phyloP scores from a whole-genome alignment of 1,139 yeast species.

The Kurtzmaniella quercitrusa region DNA sequence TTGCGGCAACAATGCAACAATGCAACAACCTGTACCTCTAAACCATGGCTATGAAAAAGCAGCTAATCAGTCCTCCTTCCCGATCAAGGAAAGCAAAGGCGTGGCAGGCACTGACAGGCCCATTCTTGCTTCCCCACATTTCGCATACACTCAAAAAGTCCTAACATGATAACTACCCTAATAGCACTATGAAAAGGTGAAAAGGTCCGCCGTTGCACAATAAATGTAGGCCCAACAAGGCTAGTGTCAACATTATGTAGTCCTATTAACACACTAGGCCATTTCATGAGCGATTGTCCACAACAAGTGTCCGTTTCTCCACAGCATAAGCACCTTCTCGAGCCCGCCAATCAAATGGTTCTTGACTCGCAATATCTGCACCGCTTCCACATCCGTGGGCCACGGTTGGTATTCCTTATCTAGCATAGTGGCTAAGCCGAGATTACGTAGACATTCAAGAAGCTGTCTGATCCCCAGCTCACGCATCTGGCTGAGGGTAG shows the following conservation, averaged over 20 bases:
- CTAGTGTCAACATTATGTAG: background rate
- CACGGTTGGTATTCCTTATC: background rate
- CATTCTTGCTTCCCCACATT: background rate
- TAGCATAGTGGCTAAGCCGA: background rate
- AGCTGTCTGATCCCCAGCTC: constrained; percentile 5
- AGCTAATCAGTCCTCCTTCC: no score
- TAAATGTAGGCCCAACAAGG: no score
- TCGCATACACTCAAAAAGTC: background rate
- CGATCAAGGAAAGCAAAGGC: no score
- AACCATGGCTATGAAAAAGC: no score
- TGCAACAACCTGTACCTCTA: no score
- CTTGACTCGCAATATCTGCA: background rate
- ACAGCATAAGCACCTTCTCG: background rate
- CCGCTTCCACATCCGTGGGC: background rate
- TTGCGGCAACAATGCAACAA: no score
- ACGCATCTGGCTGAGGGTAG: background rate
- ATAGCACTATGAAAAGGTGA: no score
- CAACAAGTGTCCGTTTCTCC: background rate
- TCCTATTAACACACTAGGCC: background rate
- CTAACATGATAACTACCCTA: no score
- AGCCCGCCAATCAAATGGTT: background rate
- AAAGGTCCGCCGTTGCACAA: no score
- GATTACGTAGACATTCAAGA: constrained; percentile 8
- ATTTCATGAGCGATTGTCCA: background rate
- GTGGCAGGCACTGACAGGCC: no score